Conservation (phyloP, 768 basidiomycete species). For the Pisolithus microcarpus region DNA sequence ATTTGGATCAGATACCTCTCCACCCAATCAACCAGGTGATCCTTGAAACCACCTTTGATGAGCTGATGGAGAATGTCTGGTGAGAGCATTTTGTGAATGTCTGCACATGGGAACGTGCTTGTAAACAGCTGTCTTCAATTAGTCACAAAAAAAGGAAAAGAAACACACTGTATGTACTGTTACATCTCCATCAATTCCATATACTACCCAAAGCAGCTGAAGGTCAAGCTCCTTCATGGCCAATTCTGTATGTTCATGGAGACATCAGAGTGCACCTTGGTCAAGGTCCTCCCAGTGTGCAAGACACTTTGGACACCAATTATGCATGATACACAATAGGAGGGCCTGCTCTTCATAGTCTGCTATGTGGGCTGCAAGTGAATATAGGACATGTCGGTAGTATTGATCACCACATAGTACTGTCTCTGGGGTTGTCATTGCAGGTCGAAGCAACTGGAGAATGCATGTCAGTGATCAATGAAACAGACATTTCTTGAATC, state of each 20-base stretch:
- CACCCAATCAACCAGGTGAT: slow-evolving; percentile 33
- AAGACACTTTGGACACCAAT: slow-evolving; percentile 14
- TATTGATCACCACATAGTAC: slow-evolving; percentile 14
- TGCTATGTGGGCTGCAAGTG: slow-evolving; percentile 12
- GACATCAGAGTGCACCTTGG: slow-evolving; percentile 2
- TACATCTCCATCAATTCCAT: not conserved
- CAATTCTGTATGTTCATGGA: slow-evolving; percentile 15
- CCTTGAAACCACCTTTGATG: slow-evolving; percentile 39
- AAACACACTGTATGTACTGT: not conserved
- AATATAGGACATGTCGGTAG: slow-evolving; percentile 14
- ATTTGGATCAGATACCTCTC: not conserved
- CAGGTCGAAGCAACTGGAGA: slow-evolving; percentile 6
- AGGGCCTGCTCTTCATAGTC: slow-evolving; percentile 18
- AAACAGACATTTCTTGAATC: slow-evolving; percentile 16
- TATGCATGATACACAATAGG: slow-evolving; percentile 10
- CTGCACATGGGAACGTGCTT: not conserved
- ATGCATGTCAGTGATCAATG: slow-evolving; percentile 11
- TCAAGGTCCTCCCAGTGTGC: not conserved
- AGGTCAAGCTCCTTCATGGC: slow-evolving; percentile 6
- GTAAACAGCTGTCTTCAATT: not conserved
- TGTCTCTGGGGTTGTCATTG: slow-evolving; percentile 13
- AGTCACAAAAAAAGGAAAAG: not conserved
- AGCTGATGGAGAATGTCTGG: slow-evolving; percentile 42
- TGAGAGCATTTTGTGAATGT: slow-evolving; percentile 33
- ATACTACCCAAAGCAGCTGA: slow-evolving; percentile 19